phyloP scores from a whole-genome alignment of 495 filamentous ascomycete genomes.

The Xylaria flabelliformis region DNA sequence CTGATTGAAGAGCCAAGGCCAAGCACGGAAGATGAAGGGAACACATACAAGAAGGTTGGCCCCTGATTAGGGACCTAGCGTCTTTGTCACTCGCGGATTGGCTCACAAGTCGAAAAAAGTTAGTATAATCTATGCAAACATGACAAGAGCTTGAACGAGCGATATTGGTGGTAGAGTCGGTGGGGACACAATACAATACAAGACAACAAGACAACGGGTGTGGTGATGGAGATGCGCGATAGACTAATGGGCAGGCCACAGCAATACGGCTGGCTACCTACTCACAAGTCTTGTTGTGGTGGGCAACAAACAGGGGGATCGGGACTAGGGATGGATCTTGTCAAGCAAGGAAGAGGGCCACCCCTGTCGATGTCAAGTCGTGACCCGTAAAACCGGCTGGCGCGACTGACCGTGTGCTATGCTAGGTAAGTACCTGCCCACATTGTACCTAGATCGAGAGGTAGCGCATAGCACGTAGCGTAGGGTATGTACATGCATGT shows the following conservation, averaged over 20 bases:
- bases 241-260: slow-evolving; percentile 15
- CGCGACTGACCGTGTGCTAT: slow-evolving; percentile 4
- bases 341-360: slow-evolving; percentile 6
- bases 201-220: slow-evolving; percentile 7
- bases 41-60: slow-evolving; percentile 28
- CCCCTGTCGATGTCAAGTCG: slow-evolving; percentile 20
- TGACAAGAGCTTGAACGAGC: not conserved
- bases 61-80: slow-evolving; percentile 14
- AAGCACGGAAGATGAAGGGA: slow-evolving; percentile 21
- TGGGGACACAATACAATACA: not conserved
- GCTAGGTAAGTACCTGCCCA: not conserved
- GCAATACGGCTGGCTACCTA: slow-evolving; percentile 12
- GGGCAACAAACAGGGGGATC: slow-evolving; percentile 25
- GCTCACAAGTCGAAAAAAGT: not conserved
- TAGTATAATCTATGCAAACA: not conserved
- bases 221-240: slow-evolving; percentile 17
- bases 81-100: not conserved
- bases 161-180: slow-evolving; percentile 2
- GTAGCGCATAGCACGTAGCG: not conserved
- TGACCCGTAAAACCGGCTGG: slow-evolving; percentile 21
- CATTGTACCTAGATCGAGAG: not conserved
- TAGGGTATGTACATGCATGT: too few relatives aligned
- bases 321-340: not conserved
- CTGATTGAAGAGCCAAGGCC: not conserved
- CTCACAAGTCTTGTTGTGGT: slow-evolving; percentile 28